Evolutionary conservation across 371 early-diverging fungal genomes (phyloP), one percentile per base, ranked within the genome.

Genomic region (Furculomyces boomerangus): DNA sequence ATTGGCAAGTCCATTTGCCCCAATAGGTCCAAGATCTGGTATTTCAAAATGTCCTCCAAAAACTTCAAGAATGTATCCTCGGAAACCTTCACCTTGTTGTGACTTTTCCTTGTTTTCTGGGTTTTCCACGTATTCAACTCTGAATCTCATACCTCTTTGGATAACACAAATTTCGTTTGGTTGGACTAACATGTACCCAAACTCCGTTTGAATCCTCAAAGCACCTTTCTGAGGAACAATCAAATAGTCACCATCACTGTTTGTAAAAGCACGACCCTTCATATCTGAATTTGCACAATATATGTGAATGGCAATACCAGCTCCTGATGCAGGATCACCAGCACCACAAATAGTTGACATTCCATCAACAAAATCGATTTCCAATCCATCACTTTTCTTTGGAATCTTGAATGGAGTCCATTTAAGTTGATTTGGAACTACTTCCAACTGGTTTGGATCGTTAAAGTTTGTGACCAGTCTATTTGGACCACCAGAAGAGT

Each of bases 11-110:
- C 94, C 95, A 66, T 94, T 96, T 29, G 97, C 84, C 41, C 92
- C 93, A 50, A 96, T 94, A 8, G 93, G 93, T 0, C 95, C 95
- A 2, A 93, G 78, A 58, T 94, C 95, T 2, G 95, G 97, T 5
- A 94, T 72, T 64, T 90, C 85, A 76, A 88, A 96, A 63, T 87
- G 90, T 25, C 80, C 70, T 45, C 77, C 77, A 70, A 79, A 93
- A 25, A 90, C 81, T 61, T 96, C 95, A 48, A 87, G 74, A 39
- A 93, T 73, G 69, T 93, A 96, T 1, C 97, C 94, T 40, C 96
- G 82, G 26, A 74, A 16, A 7, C 8, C 7, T n/a, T 50, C 51
- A 20, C 5, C 7, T n/a, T n/a, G 14, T 27, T 40, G 59, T 61
- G 73, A 79, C 20, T 47, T 20, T 24, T 47, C 28, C 8, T 25